phyloP scores from a whole-genome alignment of 805 yeast genomes.

The Candida railenensis region DNA sequence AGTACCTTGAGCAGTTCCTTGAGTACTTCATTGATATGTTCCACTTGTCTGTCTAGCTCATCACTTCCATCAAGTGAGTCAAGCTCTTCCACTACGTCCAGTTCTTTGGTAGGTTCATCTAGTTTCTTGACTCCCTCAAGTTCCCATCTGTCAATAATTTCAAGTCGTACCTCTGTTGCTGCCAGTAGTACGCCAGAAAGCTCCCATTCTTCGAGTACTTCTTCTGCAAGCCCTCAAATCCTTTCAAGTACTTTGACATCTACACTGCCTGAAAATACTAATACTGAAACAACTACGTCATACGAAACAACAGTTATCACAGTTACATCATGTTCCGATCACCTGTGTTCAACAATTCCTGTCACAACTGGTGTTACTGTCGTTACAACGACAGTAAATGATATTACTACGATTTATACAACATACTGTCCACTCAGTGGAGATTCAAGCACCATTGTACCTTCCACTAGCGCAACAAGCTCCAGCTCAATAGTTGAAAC shows the following conservation, averaged over 20 bases:
- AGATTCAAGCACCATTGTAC: constrained; percentile 3
- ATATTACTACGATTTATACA: constrained; percentile 20
- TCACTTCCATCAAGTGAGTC: constrained; percentile 14
- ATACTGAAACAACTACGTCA: constrained; percentile 9
- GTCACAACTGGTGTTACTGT: constrained; percentile 27
- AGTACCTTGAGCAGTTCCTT: constrained; percentile 6
- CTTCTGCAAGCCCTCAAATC: no score
- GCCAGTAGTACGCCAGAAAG: no score
- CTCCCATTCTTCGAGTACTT: no score
- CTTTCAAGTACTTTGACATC: constrained; percentile 37
- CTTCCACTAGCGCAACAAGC: background rate
- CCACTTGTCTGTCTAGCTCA: constrained; percentile 15
- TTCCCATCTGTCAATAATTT: no score
- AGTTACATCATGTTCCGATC: constrained; percentile 23
- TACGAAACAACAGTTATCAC: constrained; percentile 19
- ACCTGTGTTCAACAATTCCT: constrained; percentile 18
- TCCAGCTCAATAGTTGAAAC: no score
- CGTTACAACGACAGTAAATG: constrained; percentile 15
- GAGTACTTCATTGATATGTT: constrained; percentile 18
- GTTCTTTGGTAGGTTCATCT: constrained; percentile 17
- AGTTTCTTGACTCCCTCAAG: background rate
- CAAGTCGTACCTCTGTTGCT: no score
- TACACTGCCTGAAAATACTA: constrained; percentile 36
- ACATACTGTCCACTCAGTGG: constrained; percentile 23
- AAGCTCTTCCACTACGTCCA: constrained; percentile 15